Base-by-base conservation (phyloP, 2,329 filamentous ascomycete species). In the Nigrograna mackinnonii region DNA sequence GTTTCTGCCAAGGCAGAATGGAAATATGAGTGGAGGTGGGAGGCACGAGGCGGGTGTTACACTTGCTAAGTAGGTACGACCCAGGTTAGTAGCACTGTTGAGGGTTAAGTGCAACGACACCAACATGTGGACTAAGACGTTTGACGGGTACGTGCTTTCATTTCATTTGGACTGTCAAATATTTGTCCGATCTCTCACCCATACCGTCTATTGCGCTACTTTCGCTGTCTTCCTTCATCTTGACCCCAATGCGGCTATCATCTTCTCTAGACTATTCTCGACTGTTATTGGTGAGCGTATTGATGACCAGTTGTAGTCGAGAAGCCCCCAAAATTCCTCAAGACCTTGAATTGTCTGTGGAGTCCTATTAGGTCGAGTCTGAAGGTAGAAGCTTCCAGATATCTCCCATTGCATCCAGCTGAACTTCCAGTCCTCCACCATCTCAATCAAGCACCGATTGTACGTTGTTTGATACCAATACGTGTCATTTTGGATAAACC, bases 381-480 rank as follows among this genome's bases (percentile, higher is more conserved):
- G 75, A 14, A 63, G 48, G 28, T 62, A 64, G 28, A 57, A 63
- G 31, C 55, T 62, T 4, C 63, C 61, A 1, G 57, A 57, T 2
- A 66, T 38, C 30, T 62, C 60, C 62, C 60, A 66, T 18, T 64
- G 58, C 41, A 56, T 52, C 59, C 58, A 64, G 22, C 57, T 47
- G 14, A 63, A 54, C 37, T 61, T 40, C 28, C 60, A 66, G 19
- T 62, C 55, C 34, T 58, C 39, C 3, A 64, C 60, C 60, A 64
- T 65, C 35, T 65, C 58, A 6, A 63, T 46, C 30, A 62, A 36
- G 31, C 60, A 66, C 33, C 47, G 57, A 4, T 57, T 58, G 36
- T 66, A 65, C 6, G 60, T 64, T 3, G 58, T 65, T 33, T 64
- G 59, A 12, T 64, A 60, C 54, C 57, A 66, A 31, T 64, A 66